A percentile compares a stretch with the other conserved stretches of the same genome.
These are phyloP conservation scores for Gossypium gossypioides DNA, from an alignment of 441 rosid genomes.

Conservation along the genomic window DNA sequence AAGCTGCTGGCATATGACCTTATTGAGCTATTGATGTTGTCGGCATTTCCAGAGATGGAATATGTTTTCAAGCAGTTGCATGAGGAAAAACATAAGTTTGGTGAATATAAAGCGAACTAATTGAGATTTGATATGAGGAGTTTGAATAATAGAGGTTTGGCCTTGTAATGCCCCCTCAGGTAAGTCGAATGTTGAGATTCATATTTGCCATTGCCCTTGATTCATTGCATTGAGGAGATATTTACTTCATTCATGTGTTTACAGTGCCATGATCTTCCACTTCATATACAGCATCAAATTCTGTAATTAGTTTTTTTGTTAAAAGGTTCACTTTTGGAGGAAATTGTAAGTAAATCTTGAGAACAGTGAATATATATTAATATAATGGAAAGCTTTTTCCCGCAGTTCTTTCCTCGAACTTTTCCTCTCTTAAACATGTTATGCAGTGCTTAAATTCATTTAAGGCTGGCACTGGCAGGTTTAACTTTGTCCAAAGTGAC, in stretches of 20 bases:
- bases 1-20: conserved; percentile 71
- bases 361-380: background rate
- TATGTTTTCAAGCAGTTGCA: conserved; percentile 49
- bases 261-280: conserved; percentile 10
- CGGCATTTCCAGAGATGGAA: conserved; percentile 80
- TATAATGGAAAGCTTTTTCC: background rate
- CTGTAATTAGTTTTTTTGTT: conserved; percentile 13
- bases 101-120: conserved; percentile 39
- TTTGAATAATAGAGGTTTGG: background rate
- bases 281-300: conserved; percentile 13
- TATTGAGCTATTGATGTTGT: conserved; percentile 64
- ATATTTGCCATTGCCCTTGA: background rate
- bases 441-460: background rate
- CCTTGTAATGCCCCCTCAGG: conserved; percentile 9
- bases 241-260: background rate
- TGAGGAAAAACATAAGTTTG: conserved; percentile 64
- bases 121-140: background rate
- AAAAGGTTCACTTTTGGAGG: conserved; percentile 15
- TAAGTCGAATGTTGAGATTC: conserved; percentile 10
- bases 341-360: conserved; percentile 28
- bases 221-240: conserved; percentile 5
- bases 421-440: background rate
- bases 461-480: no score
- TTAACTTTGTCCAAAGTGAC: no score
- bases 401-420: background rate